Conservation (phyloP, 768 basidiomycete species). For the Pisolithus sp. region DNA sequence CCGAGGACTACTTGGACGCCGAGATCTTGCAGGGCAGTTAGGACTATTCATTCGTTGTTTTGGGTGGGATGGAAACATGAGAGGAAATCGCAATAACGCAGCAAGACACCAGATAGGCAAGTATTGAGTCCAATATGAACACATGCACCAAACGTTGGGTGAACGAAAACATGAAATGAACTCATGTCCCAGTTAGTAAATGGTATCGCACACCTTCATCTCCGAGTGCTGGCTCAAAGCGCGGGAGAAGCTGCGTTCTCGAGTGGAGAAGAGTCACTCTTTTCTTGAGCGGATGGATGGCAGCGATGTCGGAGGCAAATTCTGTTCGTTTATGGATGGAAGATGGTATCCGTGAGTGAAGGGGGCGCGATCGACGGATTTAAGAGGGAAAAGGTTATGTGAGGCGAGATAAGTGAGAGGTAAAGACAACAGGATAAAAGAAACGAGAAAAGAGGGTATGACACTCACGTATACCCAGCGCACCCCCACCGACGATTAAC, state of each 20-base stretch:
- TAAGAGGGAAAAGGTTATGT: too few species aligned
- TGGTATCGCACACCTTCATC: constrained; percentile 35
- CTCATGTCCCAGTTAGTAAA: not conserved
- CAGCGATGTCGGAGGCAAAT: constrained; percentile 57
- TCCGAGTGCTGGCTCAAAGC: constrained; percentile 48
- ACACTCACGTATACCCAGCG: constrained; percentile 62
- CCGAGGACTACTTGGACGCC: constrained; percentile 47
- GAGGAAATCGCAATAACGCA: too few species aligned
- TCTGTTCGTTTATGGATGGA: constrained; percentile 30
- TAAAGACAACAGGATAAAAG: not conserved
- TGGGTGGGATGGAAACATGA: too few species aligned
- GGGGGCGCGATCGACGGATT: too few species aligned
- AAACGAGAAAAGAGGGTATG: not conserved
- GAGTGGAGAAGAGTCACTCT: constrained; percentile 57
- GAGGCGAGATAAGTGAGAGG: not conserved
- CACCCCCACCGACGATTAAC: constrained; percentile 66
- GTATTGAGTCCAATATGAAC: too few species aligned
- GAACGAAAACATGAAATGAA: not conserved
- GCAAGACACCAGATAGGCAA: too few species aligned
- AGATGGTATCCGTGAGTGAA: too few species aligned
- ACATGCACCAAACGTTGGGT: not conserved
- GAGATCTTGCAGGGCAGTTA: constrained; percentile 34
- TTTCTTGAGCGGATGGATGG: constrained; percentile 41
- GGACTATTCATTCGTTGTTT: constrained; percentile 19
- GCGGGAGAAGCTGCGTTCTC: constrained; percentile 44